Evolutionary conservation across 1,284 basidiomycete species (phyloP), one percentile per base, ranked within the genome.

Genomic region (Rugosomyces carneus): DNA sequence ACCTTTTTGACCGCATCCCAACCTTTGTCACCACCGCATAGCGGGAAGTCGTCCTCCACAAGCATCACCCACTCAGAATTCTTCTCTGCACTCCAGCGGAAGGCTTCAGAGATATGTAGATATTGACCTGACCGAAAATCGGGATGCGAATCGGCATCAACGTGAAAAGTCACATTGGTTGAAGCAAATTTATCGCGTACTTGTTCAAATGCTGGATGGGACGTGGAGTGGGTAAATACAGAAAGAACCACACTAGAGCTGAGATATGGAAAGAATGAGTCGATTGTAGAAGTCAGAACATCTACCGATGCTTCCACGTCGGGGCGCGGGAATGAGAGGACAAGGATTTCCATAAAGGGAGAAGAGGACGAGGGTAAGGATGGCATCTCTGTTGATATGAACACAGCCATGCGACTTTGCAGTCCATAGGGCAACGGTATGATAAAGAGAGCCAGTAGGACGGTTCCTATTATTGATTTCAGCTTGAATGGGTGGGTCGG

Each of bases 41-140:
- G 40, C 1, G 70, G 68, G 40, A 72, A 71, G 50, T 72, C 68
- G 47, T 72, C 69, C 39, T 71, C 70, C 15, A 68, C 57, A 6
- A 72, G 53, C 64, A 70, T 69, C 3, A 71, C 51, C 67, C 69
- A 71, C 47, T 71, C 66, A 13, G 65, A 59, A 40, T 52, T 44
- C 42, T 52, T 44, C 16, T 32, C 35, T 2, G 49, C 27, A n/a
- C 44, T 46, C 71, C 68, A 71, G 27, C 61, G 48, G 29, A 72
- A 62, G 2, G 69, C 69, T 38, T 71, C 69, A 6, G 66, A 56
- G 16, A 68, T 56, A 52, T 71, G 70, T 20, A 71, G 55, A 47
- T 69, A 60, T 42, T 72, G 71, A 0, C 64, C 64, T 13, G 55
- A 40, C 16, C 41, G 27, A 6, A 52, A 53, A 11, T 67, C 58